Conservation (phyloP, 140 eudicot genomes). For the Anethum foeniculum region DNA sequence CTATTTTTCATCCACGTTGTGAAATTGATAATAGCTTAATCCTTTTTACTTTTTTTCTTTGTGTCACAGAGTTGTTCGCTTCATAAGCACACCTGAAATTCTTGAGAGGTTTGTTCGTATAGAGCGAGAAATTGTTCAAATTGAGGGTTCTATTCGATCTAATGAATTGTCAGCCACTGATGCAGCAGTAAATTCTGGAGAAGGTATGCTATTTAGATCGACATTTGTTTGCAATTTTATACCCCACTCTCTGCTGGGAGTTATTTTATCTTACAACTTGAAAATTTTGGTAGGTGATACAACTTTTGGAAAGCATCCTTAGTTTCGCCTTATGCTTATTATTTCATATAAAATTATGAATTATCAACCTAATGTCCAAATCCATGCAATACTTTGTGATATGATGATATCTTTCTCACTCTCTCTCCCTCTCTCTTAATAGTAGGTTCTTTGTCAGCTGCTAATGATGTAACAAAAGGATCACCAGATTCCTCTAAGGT, state of each 20-base stretch:
- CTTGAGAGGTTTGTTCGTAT: conserved; percentile 80
- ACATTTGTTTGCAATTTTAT: background rate
- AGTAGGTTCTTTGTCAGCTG: conserved; percentile 43
- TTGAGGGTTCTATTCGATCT: conserved; percentile 64
- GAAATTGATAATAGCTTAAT: background rate
- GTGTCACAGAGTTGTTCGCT: conserved; percentile 77
- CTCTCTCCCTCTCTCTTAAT: conserved; percentile 3
- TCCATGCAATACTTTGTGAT: background rate
- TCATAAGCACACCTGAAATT: conserved; percentile 93
- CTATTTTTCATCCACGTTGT: background rate
- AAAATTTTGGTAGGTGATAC: background rate
- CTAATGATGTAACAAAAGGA: conserved; percentile 55
- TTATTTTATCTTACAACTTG: background rate
- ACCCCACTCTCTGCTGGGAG: background rate
- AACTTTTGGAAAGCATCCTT: background rate
- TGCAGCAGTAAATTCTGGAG: conserved; percentile 29
- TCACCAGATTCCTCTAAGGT: conserved; percentile 59
- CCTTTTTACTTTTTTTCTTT: conserved; percentile 10
- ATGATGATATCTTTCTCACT: too few relatives aligned
- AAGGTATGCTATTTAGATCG: conserved; percentile 37
- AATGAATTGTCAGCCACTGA: conserved; percentile 36
- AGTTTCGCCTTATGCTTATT: background rate
- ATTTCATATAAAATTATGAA: background rate
- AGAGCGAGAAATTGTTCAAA: conserved; percentile 79
- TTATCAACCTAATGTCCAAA: background rate